phyloP scores from a whole-genome alignment of 257 asterid species.

The Nicotiana paniculata region DNA sequence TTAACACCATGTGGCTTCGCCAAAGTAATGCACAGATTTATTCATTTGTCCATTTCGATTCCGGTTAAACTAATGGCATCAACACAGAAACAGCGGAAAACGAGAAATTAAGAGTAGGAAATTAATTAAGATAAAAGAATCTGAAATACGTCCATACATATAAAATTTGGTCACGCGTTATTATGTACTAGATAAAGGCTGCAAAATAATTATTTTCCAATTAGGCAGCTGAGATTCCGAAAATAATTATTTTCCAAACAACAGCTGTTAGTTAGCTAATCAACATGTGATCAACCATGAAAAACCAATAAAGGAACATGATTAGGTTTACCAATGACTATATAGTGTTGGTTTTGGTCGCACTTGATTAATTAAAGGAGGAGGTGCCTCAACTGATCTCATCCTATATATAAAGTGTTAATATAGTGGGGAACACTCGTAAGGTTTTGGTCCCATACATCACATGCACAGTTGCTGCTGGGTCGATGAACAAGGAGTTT shows the following conservation, averaged over 20 bases:
- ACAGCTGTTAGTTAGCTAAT: not conserved
- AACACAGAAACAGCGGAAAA: not conserved
- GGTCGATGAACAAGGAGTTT: not conserved
- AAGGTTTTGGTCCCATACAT: conserved; percentile 3
- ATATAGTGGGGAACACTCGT: not conserved
- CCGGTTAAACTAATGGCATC: no score
- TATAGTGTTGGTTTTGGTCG: not conserved
- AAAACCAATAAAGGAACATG: not conserved
- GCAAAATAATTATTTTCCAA: not conserved
- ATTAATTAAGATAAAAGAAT: not conserved
- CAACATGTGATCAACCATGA: not conserved
- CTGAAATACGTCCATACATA: not conserved
- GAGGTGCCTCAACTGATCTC: not conserved
- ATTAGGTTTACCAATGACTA: not conserved
- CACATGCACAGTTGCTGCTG: not conserved
- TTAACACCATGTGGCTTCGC: no score
- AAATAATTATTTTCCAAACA: not conserved
- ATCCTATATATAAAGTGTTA: not conserved
- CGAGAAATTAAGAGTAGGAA: not conserved
- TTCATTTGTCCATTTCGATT: no score
- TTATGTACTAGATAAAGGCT: not conserved
- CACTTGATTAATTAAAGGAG: not conserved
- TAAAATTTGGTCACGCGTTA: not conserved
- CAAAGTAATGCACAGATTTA: no score
- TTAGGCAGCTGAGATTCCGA: not conserved